Conservation (phyloP, 2,329 filamentous ascomycete genomes). For the Ophiostoma angusticollis region DNA sequence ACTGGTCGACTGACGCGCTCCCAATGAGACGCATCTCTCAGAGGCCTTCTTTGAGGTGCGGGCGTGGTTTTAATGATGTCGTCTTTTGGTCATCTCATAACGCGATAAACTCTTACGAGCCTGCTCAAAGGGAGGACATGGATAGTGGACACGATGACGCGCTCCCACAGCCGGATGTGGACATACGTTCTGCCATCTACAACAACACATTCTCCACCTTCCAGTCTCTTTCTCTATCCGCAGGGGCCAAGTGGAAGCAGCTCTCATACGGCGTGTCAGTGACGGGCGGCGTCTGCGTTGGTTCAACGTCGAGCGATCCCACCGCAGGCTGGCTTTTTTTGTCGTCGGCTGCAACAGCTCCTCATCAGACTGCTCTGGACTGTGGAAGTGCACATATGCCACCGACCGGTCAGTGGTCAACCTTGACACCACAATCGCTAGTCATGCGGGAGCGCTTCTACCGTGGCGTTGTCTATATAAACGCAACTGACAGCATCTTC, state of each 20-base stretch:
- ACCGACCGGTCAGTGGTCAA: constrained; percentile 41
- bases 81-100: no score
- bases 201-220: constrained; percentile 74
- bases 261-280: constrained; percentile 56
- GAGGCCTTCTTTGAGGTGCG: no score
- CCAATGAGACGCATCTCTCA: no score
- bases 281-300: constrained; percentile 65
- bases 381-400: constrained; percentile 54
- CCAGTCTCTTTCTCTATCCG: constrained; percentile 54
- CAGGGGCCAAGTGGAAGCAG: constrained; percentile 59
- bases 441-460: constrained; percentile 57
- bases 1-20: no score
- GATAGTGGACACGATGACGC: constrained; percentile 52
- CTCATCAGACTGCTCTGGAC: constrained; percentile 50
- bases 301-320: constrained; percentile 46
- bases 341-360: constrained; percentile 61
- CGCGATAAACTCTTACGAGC: no score
- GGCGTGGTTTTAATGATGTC: no score
- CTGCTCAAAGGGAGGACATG: no score
- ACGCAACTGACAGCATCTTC: constrained; percentile 56
- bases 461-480: constrained; percentile 66
- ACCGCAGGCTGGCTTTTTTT: constrained; percentile 55
- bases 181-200: constrained; percentile 70
- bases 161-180: constrained; percentile 56
- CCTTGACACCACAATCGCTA: constrained; percentile 28